Conservation (phyloP, 495 filamentous ascomycete species). For the Penicillium chermesinum region DNA sequence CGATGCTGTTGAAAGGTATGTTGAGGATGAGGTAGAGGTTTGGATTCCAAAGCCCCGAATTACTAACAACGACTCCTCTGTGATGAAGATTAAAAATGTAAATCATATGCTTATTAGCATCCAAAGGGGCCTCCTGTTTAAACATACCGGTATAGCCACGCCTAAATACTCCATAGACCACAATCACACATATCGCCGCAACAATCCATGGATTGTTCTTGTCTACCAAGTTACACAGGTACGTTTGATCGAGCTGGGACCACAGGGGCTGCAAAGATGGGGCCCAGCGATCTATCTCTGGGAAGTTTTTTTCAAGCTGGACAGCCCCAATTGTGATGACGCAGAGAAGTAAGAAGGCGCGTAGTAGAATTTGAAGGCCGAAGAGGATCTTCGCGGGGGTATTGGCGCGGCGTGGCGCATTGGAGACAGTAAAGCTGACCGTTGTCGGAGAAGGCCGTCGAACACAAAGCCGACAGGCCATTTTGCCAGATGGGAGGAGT, state of each 20-base stretch:
- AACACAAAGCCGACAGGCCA: constrained; percentile 53
- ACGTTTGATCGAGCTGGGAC: constrained; percentile 26
- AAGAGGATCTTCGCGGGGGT: constrained; percentile 52
- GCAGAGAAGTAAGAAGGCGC: constrained; percentile 36
- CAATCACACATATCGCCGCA: constrained; percentile 23
- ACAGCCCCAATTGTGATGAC: constrained; percentile 39
- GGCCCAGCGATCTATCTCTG: constrained; percentile 17
- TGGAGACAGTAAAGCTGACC: constrained; percentile 81
- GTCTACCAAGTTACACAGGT: constrained; percentile 34
- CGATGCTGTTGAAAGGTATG: constrained; percentile 57
- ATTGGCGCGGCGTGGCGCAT: constrained; percentile 52
- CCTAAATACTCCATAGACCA: constrained; percentile 45
- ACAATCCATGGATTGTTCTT: constrained; percentile 29
- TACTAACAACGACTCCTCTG: constrained; percentile 81
- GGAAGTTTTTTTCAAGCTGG: constrained; percentile 28
- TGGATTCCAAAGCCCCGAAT: constrained; percentile 89
- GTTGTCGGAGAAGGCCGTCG: constrained; percentile 79
- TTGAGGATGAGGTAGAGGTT: constrained; percentile 63
- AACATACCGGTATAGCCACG: constrained; percentile 46
- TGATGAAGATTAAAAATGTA: constrained; percentile 21
- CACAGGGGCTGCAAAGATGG: constrained; percentile 30
- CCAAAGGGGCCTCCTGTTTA: background rate
- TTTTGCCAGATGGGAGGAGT: constrained; percentile 10
- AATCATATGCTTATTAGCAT: too few species aligned
- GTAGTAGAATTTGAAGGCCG: constrained; percentile 45